Evolutionary conservation across 345 rosid species (phyloP).

Genomic region (Stellera chamaejasme): DNA sequence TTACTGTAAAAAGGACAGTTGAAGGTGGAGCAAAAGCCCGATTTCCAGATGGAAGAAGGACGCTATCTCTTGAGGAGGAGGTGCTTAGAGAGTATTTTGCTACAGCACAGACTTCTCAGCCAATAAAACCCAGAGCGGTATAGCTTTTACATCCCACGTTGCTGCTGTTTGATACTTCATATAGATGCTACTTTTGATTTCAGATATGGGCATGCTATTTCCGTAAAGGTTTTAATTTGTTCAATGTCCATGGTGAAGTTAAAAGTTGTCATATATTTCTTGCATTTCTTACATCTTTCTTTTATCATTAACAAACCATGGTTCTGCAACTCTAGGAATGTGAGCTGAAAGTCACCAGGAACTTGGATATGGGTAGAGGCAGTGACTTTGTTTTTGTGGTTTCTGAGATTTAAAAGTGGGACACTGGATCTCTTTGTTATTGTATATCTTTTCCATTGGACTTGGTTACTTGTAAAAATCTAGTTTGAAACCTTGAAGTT

Average conservation of each 20-base stretch:
- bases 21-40: constrained; percentile 23
- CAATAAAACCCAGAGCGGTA: constrained; percentile 45
- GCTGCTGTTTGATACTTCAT: not conserved
- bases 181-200: not conserved
- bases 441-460: not conserved
- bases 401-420: not conserved
- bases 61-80: constrained; percentile 59
- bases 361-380: not conserved
- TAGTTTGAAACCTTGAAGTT: not conserved
- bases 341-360: too few species aligned
- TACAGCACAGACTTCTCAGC: constrained; percentile 27
- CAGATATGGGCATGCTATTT: not conserved
- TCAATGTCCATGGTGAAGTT: not conserved
- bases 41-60: constrained; percentile 31
- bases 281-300: not conserved
- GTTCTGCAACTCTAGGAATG: not conserved
- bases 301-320: not conserved
- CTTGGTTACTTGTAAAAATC: not conserved
- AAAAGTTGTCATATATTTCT: not conserved
- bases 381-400: not conserved
- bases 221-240: not conserved
- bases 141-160: not conserved
- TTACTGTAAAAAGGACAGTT: constrained; percentile 8
- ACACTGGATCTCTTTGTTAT: not conserved
- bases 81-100: constrained; percentile 34